Conservation (phyloP, 352 stramenopile species). For the Pythium myriotylum region DNA sequence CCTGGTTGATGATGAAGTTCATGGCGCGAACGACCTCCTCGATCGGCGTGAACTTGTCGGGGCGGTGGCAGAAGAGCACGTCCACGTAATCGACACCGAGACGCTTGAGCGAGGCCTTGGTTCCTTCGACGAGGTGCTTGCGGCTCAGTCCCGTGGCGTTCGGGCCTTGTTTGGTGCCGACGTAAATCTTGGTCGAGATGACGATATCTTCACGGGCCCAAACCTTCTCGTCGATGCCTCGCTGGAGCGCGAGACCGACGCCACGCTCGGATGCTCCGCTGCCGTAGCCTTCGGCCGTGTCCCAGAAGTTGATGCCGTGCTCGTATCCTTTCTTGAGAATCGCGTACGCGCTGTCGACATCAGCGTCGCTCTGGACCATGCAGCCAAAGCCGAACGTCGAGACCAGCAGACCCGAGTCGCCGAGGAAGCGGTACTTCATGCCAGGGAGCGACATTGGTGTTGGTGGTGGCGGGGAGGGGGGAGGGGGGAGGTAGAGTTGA, state of each 20-base stretch:
- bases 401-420: conserved; percentile 30
- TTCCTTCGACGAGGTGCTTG: conserved; percentile 56
- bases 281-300: conserved; percentile 50
- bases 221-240: conserved; percentile 29
- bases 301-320: conserved; percentile 65
- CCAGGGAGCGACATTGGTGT: background rate
- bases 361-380: conserved; percentile 13
- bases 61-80: conserved; percentile 43
- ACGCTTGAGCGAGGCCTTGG: conserved; percentile 47
- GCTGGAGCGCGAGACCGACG: conserved; percentile 35
- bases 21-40: conserved; percentile 54
- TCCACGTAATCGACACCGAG: conserved; percentile 51
- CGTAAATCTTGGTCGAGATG: conserved; percentile 68
- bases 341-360: conserved; percentile 13
- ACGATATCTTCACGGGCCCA: conserved; percentile 56
- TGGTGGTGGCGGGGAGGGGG: conserved; percentile 5
- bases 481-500: no score
- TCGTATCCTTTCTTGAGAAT: conserved; percentile 14
- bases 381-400: conserved; percentile 20
- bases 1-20: conserved; percentile 45
- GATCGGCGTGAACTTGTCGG: conserved; percentile 38
- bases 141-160: conserved; percentile 39
- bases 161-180: conserved; percentile 25
- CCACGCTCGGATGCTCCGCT: conserved; percentile 35
- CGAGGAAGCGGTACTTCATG: conserved; percentile 36